Evolutionary conservation across 2,329 filamentous ascomycete genomes (phyloP), one percentile per base, ranked within the genome.

Genomic region (Polychaeton citri): DNA sequence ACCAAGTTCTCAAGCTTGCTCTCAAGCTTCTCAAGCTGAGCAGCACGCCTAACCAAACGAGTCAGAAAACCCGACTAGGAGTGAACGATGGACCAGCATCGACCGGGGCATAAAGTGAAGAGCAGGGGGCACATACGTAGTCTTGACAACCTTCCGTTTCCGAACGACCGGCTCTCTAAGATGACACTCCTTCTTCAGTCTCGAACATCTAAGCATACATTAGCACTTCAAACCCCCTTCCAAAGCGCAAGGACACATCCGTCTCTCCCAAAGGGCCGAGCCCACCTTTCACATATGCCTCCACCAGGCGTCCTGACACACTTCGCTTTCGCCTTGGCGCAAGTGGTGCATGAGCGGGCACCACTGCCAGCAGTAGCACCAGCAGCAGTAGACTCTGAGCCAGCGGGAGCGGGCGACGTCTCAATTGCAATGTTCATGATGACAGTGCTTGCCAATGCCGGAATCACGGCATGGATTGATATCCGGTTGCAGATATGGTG

Each of bases 251-350:
- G n/a, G n/a, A n/a, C n/a, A n/a, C n/a, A n/a, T n/a, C n/a, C n/a
- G n/a, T n/a, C n/a, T n/a, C n/a, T n/a, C n/a, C n/a, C n/a, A n/a
- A n/a, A n/a, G n/a, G n/a, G n/a, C 18, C 12, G 13, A 19, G 13
- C 30, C 17, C 44, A 49, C 48, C 52, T 39, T 35, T 52, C 50
- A 39, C 52, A 55, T 18, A 43, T 32, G 8, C 43, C 34, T 16
- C 45, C 35, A 12, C 47, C 47, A 9, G 40, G 30, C 13, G 36
- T 28, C 15, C 47, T 35, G n/a, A 52, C 50, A 44, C 52, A 55
- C 35, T 53, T 53, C n/a, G 52, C 51, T 40, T 55, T 55, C 9
- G 52, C 52, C 35, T 53, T 55, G 13, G 45, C 42, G 36, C 52
- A 55, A 34, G 50, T 51, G 8, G 40, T 43, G 40, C 52, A 54